phyloP scores from a whole-genome alignment of 441 rosid species.

The Eutrema salsugineum region DNA sequence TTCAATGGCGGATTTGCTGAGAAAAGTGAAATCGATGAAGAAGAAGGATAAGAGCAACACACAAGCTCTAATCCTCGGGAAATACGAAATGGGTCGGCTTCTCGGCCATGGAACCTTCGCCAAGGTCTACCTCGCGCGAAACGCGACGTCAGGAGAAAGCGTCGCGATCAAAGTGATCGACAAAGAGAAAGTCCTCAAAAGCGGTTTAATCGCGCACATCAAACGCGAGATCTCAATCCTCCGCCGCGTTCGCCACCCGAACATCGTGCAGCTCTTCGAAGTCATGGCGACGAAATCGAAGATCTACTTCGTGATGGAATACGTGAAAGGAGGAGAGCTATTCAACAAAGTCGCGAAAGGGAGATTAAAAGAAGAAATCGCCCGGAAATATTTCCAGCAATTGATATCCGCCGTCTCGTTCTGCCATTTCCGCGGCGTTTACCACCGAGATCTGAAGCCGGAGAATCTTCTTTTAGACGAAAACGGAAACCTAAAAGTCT shows the following conservation, averaged over 20 bases:
- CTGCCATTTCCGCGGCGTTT: slow-evolving; percentile 85
- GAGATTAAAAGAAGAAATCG: slow-evolving; percentile 60
- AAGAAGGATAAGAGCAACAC: slow-evolving; percentile 10
- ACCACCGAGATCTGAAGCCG: slow-evolving; percentile 87
- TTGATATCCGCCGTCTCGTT: slow-evolving; percentile 73
- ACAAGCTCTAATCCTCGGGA: slow-evolving; percentile 55
- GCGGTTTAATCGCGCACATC: slow-evolving; percentile 71
- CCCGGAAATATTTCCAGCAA: slow-evolving; percentile 79
- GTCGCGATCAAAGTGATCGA: slow-evolving; percentile 87
- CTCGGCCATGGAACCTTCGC: slow-evolving; percentile 94
- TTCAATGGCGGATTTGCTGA: slow-evolving; percentile 25
- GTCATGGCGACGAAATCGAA: slow-evolving; percentile 92
- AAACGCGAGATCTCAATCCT: slow-evolving; percentile 89
- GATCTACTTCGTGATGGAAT: slow-evolving; percentile 93
- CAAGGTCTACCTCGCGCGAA: slow-evolving; percentile 79
- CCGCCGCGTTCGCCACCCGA: slow-evolving; percentile 88
- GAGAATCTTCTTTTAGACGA: slow-evolving; percentile 79
- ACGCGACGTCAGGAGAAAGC: slow-evolving; percentile 50
- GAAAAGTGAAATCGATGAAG: slow-evolving; percentile 22
- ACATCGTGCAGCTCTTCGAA: slow-evolving; percentile 83
- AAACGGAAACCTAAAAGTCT: slow-evolving; percentile 65
- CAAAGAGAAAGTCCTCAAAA: slow-evolving; percentile 75
- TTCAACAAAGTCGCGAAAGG: slow-evolving; percentile 87
- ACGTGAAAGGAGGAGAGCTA: slow-evolving; percentile 82
- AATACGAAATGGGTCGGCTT: slow-evolving; percentile 82